Conservation (phyloP, 768 basidiomycete genomes). For the Pisolithus marmoratus region DNA sequence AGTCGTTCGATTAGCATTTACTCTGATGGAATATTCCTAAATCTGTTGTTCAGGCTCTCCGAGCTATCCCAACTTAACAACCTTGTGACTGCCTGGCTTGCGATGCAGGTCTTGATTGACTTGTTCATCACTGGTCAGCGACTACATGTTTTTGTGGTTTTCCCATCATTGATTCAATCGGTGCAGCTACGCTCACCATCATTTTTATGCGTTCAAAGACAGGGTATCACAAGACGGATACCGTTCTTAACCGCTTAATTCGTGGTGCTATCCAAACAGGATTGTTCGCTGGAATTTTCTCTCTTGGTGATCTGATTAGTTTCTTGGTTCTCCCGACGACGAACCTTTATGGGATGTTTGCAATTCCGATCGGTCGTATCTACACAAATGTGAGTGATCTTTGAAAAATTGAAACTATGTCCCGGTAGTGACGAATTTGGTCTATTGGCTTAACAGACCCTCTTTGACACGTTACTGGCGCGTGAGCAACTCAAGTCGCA, state of each 20-base stretch:
- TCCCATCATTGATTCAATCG: background rate
- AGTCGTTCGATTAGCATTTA: conserved; percentile 7
- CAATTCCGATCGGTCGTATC: conserved; percentile 37
- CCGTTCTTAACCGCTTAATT: conserved; percentile 47
- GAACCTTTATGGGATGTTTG: conserved; percentile 34
- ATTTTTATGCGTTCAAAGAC: conserved; percentile 40
- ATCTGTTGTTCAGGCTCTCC: conserved; percentile 27
- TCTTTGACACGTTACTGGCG: conserved; percentile 40
- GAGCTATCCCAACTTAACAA: conserved; percentile 37
- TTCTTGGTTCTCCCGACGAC: conserved; percentile 24
- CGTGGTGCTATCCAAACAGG: conserved; percentile 53
- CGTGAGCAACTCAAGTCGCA: conserved; percentile 31
- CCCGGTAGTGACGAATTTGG: background rate
- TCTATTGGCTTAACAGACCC: conserved; percentile 24
- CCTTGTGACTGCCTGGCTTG: conserved; percentile 43
- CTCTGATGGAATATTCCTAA: background rate
- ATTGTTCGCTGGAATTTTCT: conserved; percentile 45
- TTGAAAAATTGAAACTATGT: too few species aligned
- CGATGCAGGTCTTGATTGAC: conserved; percentile 41
- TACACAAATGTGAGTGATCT: conserved; percentile 38
- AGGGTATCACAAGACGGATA: conserved; percentile 48
- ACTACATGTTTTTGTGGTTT: background rate
- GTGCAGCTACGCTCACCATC: conserved; percentile 17
- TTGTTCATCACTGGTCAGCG: conserved; percentile 37
- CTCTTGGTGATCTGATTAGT: conserved; percentile 42